Base-by-base conservation (phyloP, 1,284 basidiomycete genomes). In the Austropuccinia psidii region DNA sequence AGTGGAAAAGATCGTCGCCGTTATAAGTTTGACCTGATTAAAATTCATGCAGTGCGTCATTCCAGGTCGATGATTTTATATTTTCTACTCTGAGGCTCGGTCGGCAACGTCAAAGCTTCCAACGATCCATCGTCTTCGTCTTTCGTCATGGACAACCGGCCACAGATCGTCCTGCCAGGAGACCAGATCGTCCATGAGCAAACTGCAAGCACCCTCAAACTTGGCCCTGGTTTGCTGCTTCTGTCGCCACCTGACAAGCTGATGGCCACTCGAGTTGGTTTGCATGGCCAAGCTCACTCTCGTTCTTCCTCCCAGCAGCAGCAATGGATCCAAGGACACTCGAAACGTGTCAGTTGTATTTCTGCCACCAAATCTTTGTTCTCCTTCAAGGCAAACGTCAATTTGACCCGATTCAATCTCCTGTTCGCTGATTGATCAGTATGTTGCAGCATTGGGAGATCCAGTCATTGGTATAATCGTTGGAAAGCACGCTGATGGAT, bases 391-490 rank as follows among this genome's bases (percentile, higher is more conserved):
- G 19, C 31, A 54, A 15, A 54, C 31, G 27, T 21, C 21, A 15
- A 6, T 54, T 4, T 54, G 21, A 54, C 19, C 15, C 5, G 15
- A 21, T 54, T 29, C 27, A 69, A 2, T 39, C 41, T n/a, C 21
- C 39, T 62, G 33, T 35, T 35, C 11, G 31, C 45, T 50, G 31
- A 24, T n/a, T 52, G 24, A 5, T 19, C 45, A 92, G 90, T 93
- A 93, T 82, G 84, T 89, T n/a, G 90, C 90, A 54, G 89, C 89
- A 35, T 81, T 88, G 2, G 89, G 91, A 77, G 90, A 93, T 79
- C 86, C 86, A 13, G 89, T 92, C 0, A 84, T 92, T 47, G 91
- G 90, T 2, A 83, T 88, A 57, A 83, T 93, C 27, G 83, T 84
- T 8, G 87, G 86, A 74, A 86, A 87, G 75, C 84, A 86, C 60